A percentile compares a stretch with the other conserved stretches of the same genome.
These are phyloP conservation scores for Alternaria burnsii DNA, from an alignment of 2,329 filamentous ascomycete species.

Conservation along the genomic window DNA sequence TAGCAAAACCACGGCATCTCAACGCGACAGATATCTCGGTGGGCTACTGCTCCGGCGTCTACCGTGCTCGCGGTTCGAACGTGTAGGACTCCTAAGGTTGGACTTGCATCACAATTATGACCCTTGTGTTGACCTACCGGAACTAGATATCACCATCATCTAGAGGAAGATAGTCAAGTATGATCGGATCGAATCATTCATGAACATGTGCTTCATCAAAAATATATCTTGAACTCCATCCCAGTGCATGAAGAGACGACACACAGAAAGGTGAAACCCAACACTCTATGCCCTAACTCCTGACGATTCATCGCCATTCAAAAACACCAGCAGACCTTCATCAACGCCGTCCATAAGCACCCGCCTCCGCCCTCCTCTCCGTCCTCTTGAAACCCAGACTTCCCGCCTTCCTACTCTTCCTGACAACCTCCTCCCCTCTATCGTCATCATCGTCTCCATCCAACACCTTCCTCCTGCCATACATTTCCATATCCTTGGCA, in stretches of 20 bases:
- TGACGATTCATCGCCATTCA: neutral
- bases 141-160: neutral
- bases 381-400: constrained; percentile 34
- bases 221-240: neutral
- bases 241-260: neutral
- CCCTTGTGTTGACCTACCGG: neutral
- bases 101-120: neutral
- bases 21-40: neutral
- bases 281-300: neutral
- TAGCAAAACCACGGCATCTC: too few species aligned
- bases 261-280: neutral
- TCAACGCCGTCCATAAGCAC: constrained; percentile 49
- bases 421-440: constrained; percentile 23
- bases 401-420: constrained; percentile 37
- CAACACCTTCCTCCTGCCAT: constrained; percentile 45
- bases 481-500: constrained; percentile 43
- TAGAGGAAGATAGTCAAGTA: neutral
- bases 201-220: neutral
- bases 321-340: neutral
- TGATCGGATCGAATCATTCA: neutral
- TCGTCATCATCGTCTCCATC: constrained; percentile 22
- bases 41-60: neutral
- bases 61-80: neutral
- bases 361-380: constrained; percentile 45
- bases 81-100: neutral